A percentile compares a stretch with the other conserved stretches of the same genome.
Conservation (phyloP, 2,329 filamentous ascomycete genomes). For the Penicillium vulpinum region DNA sequence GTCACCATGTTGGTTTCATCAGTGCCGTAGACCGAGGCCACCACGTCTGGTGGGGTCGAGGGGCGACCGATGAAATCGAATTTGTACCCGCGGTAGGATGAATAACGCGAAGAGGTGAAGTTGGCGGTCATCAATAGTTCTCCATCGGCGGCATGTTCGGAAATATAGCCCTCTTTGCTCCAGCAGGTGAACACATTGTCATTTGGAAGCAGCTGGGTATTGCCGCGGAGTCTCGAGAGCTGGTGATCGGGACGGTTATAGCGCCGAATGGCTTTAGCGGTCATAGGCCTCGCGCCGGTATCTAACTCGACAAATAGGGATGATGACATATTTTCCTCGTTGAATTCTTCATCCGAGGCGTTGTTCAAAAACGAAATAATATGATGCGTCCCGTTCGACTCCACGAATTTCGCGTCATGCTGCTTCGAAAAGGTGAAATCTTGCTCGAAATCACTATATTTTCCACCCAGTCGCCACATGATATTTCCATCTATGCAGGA, state of each 20-base stretch:
- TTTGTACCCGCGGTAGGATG: constrained; percentile 45
- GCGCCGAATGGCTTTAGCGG: constrained; percentile 26
- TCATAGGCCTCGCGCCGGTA: constrained; percentile 27
- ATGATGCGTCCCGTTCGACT: constrained; percentile 30
- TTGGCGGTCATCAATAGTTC: constrained; percentile 32
- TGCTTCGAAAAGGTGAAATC: constrained; percentile 40
- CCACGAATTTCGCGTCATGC: constrained; percentile 38
- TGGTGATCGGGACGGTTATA: constrained; percentile 35
- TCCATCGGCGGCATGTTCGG: constrained; percentile 33
- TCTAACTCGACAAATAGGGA: constrained; percentile 34
- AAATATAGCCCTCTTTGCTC: constrained; percentile 37
- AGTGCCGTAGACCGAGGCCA: constrained; percentile 32
- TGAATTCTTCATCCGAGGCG: constrained; percentile 31
- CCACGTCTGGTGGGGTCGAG: constrained; percentile 29
- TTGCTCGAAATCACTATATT: constrained; percentile 28
- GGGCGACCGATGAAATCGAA: constrained; percentile 37
- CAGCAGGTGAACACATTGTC: constrained; percentile 40
- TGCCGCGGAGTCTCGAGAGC: constrained; percentile 37
- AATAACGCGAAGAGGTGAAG: constrained; percentile 34
- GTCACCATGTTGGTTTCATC: constrained; percentile 28
- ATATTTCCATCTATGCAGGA: constrained; percentile 36
- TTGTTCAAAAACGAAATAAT: constrained; percentile 39
- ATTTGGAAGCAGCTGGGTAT: constrained; percentile 36
- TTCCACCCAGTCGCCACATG: constrained; percentile 41
- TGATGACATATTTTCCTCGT: constrained; percentile 30